Percentiles rank a stretch among this genome's conserved stretches.
Conservation (phyloP, 2,329 filamentous ascomycete genomes). For the Raffaelea albimanens region DNA sequence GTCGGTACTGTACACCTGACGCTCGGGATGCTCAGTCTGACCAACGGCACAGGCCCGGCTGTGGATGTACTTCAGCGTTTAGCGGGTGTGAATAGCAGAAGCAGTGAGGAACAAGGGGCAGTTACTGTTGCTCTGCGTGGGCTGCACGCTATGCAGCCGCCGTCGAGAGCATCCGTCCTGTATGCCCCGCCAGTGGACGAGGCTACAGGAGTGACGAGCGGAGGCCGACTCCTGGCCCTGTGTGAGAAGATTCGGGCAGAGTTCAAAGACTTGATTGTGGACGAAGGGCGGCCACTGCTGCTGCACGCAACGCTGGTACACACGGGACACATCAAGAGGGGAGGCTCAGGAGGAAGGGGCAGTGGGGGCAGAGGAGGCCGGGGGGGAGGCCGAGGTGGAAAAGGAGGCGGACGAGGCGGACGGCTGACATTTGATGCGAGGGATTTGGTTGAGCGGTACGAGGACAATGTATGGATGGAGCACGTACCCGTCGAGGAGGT, state of each 20-base stretch:
- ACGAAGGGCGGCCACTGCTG: conserved; percentile 54
- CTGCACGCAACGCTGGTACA: conserved; percentile 83
- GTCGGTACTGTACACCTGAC: conserved; percentile 78
- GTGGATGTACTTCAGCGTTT: conserved; percentile 32
- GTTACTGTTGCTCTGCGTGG: conserved; percentile 38
- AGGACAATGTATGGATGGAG: conserved; percentile 61
- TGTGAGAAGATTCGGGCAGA: conserved; percentile 41
- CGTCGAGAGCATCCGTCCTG: conserved; percentile 46
- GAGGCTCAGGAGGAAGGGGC: conserved; percentile 15
- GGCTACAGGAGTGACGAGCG: conserved; percentile 42
- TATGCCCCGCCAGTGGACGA: conserved; percentile 53
- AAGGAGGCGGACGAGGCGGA: conserved; percentile 15
- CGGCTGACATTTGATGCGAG: conserved; percentile 43
- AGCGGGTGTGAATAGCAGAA: too few relatives aligned
- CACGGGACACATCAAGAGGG: conserved; percentile 61
- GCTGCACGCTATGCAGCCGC: conserved; percentile 51
- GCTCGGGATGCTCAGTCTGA: conserved; percentile 73
- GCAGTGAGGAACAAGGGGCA: background rate
- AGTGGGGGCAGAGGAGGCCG: conserved; percentile 31
- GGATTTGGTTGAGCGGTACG: conserved; percentile 48
- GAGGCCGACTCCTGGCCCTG: conserved; percentile 42
- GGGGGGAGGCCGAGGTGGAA: conserved; percentile 15
- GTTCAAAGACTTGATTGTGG: conserved; percentile 50
- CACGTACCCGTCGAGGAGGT: conserved; percentile 59
- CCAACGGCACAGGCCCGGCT: conserved; percentile 29